Base-by-base conservation (phyloP, 345 rosid genomes). In the Pistacia integerrima region DNA sequence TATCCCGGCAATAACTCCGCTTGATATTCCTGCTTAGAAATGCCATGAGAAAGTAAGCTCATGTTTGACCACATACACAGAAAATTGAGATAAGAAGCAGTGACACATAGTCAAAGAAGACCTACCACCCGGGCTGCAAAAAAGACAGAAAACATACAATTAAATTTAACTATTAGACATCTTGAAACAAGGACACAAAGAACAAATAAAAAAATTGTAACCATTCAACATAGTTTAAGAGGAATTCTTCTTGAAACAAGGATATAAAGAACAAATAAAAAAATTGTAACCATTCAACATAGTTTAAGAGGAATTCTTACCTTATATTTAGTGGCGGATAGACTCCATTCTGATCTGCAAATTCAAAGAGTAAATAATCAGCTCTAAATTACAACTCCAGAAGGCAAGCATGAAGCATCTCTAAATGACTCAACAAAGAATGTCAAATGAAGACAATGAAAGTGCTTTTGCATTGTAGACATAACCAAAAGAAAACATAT, bases 111-210 rank as follows among this genome's bases (percentile, higher is more conserved):
- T 54, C 56, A 71, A 60, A 59, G 72, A 64, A 58, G 70, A n/a
- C 51, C 33, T 80, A 85, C 81, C 87, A 74, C 74, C 78, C 70
- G 67, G 55, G 76, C 92, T 89, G 92, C 88, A 86, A 78, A 80
- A 76, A 44, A 77, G 54, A 68, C 65, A 65, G 14, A 28, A 58
- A 64, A 65, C 48, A 64, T 52, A 73, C 48, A 30, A 33, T 59
- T 2, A 33, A 13, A 79, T 3, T 11, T 18, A 64, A 66, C 16
- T 35, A 58, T 81, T 76, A 81, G 83, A 77, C 60, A 56, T 76
- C 66, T 69, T 63, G 46, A 48, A 51, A 16, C 57, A 68, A 35
- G 13, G 12, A 20, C 35, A 52, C 28, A 18, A 48, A 28, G 2
- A 58, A 73, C 18, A 57, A 73, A 17, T 4, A 51, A 33, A 8